Evolutionary conservation across 139 green algal species (phyloP), one percentile per base, ranked within the genome.

Genomic region (Auxenochlorella pyrenoidosa): DNA sequence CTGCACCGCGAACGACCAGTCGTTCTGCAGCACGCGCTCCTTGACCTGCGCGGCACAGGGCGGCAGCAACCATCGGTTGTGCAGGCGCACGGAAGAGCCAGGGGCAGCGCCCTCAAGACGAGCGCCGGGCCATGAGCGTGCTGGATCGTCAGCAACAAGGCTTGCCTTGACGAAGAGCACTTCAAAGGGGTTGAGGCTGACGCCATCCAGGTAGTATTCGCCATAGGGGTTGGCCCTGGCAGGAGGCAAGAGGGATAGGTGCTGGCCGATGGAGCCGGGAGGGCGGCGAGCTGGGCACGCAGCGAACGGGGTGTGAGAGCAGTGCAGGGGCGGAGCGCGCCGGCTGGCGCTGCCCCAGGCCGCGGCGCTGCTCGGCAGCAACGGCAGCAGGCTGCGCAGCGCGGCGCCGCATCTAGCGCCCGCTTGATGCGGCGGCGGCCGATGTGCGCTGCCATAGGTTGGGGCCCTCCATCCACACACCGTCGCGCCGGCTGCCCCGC

Each of bases 111-210:
- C n/a, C n/a, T n/a, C n/a, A n/a, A n/a, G n/a, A n/a, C n/a, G n/a
- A n/a, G n/a, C n/a, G n/a, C n/a, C n/a, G n/a, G n/a, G n/a, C n/a
- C n/a, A n/a, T n/a, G n/a, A n/a, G n/a, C n/a, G n/a, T n/a, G n/a
- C n/a, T n/a, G n/a, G n/a, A n/a, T n/a, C n/a, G n/a, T n/a, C 71
- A 28, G 36, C 36, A 54, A 32, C 6, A 22, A 2, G 10, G 73
- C 79, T 19, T 36, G 36, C 70, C 86, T 96, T 96, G 41, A 96
- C 92, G 87, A 97, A 97, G 86, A 97, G 88, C 3, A 96, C 93
- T 86, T 97, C 94, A 59, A 94, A 88, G 0, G 94, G 94, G 59
- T 94, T 90, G 60, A 96, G 68, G 0, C 83, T 87, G 18, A 92
- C 88, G 51, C 94, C 94, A 51, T 96, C 94, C 44, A 91, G 90